Base-by-base conservation (phyloP, 495 filamentous ascomycete species). In the Penicillium samsonianum region DNA sequence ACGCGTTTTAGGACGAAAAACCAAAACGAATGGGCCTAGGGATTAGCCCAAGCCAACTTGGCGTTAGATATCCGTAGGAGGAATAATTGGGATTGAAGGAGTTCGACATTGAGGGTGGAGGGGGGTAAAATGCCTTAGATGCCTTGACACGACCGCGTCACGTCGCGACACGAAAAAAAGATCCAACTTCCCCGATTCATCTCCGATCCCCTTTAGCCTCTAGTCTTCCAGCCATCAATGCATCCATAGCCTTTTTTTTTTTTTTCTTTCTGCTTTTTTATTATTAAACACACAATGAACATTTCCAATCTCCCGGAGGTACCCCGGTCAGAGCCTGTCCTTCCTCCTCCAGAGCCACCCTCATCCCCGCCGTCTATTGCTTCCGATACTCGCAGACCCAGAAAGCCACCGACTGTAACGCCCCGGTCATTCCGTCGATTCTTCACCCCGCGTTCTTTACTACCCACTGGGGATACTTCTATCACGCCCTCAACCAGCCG, bases 341-440 rank as follows among this genome's bases (percentile, higher is more conserved):
- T 73, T 33, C 67, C 65, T 65, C 57, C 61, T 12, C 68, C 70
- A 50, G 75, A 79, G 47, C 59, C 72, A 49, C 77, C 77, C 52
- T 78, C 76, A 31, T 77, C 77, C 64, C 77, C 77, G 37, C 77
- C 77, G 40, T 79, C 77, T 22, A 74, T 77, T 58, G 69, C 70
- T 31, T 79, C 76, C 31, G 74, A 79, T 67, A 67, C 65, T 49
- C 73, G 68, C 57, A 78, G 75, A 68, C 74, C 66, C 41, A 75
- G 70, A 61, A 80, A 80, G 50, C 74, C 74, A 53, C 79, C 80
- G 35, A 75, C 80, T n/a, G 76, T 91, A 48, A 91, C 88, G 26
- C 88, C 88, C 37, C 77, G 87, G 51, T 87, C 85, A 50, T 96
- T 96, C 64, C 84, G 74, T 40, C 80, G 84, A 28, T 96, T 96